These are phyloP conservation scores for Senna tora DNA, from an alignment of 306 rosid species.

Conservation along the genomic window DNA sequence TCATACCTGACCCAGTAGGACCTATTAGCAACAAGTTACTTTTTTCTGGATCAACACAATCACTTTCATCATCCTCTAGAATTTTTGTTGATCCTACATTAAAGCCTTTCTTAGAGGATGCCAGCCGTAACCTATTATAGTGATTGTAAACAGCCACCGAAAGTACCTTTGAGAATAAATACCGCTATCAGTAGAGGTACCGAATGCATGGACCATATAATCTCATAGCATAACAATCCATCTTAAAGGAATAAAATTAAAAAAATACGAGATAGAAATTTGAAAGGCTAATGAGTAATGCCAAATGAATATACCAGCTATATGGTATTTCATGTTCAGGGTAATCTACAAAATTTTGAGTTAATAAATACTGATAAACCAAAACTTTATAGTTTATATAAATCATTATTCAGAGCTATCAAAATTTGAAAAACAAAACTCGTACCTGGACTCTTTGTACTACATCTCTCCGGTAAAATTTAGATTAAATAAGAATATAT, in stretches of 20 bases:
- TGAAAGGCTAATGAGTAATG: neutral
- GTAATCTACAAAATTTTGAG: neutral
- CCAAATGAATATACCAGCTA: neutral
- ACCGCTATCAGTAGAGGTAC: constrained; percentile 9
- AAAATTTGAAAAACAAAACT: neutral
- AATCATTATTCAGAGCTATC: neutral
- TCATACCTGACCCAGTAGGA: constrained; percentile 75
- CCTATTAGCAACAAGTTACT: constrained; percentile 70
- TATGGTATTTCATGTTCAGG: no score
- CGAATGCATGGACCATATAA: neutral
- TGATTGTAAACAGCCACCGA: constrained; percentile 84
- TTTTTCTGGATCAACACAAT: constrained; percentile 63
- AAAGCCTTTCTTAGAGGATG: constrained; percentile 41
- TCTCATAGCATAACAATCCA: neutral
- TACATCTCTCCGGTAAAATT: neutral
- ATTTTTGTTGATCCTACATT: constrained; percentile 17
- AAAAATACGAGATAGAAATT: neutral
- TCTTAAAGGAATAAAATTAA: neutral
- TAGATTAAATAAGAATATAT: neutral
- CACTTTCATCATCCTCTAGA: constrained; percentile 44
- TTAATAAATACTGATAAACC: neutral
- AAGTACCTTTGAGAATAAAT: constrained; percentile 54
- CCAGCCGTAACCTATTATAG: constrained; percentile 59
- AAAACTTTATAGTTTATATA: neutral
- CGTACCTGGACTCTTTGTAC: neutral